Base-by-base conservation (phyloP, 352 stramenopile genomes). In the Globisporangium irregulare region DNA sequence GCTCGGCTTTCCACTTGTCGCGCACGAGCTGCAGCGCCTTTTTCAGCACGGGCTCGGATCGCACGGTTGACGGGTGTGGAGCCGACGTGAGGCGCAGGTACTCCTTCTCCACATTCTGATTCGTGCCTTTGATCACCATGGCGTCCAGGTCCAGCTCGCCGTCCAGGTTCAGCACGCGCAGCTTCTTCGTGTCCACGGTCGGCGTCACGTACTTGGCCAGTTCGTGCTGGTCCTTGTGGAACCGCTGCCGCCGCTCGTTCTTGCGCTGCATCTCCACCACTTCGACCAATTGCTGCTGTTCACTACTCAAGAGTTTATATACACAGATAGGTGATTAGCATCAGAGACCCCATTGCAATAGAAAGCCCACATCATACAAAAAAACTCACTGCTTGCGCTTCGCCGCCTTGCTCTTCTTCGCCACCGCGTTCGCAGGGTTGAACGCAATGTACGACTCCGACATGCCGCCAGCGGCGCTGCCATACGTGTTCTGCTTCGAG, bases 61-160 rank as follows among this genome's bases (percentile, higher is more conserved):
- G 90, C n/a, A 99, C 97, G 4, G 95, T 96, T 66, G 94, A 97
- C 29, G 96, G 90, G 69, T 97, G 89, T 14, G 97, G 97, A 38
- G 97, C 92, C 67, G 94, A 97, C 29, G 97, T 99, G 63, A 99
- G 86, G 58, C 97, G 93, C 59, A 99, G 83, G 76, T 99, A 99
- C 74, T 99, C 93, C 78, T 99, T 99, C 83, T 99, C 97, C 64
- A 99, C 78, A 6, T 78, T 93, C 70, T 90, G 72, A 73, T 93
- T 98, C 67, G 95, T 99, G 71, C 97, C 97, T 77, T 96, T 97
- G 64, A 98, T 97, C 27, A 89, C 84, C 88, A 97, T 95, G 27
- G 88, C 87, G 25, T 92, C 89, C 20, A 93, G 67, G 60, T 97
- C 88, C 68, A 97, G 70, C 58, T 94, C 89, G 48, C 89, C 89